Evolutionary conservation across 139 green algal species (phyloP).

Genomic region (Tetraselmis striata): DNA sequence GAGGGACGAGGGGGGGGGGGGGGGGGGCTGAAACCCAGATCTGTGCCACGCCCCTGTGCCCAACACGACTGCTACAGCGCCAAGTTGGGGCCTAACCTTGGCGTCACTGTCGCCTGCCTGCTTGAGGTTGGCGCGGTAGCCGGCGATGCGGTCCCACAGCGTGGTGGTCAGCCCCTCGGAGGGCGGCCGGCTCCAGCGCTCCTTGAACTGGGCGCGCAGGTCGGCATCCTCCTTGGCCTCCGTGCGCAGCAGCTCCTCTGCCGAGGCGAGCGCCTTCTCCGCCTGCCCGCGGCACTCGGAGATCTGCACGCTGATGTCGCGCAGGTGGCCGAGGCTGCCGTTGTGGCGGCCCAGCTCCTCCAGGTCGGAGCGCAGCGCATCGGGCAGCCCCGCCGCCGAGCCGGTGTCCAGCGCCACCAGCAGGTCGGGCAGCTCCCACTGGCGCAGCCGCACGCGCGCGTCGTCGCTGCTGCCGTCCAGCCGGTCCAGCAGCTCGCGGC

Average conservation of each 20-base stretch:
- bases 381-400: conserved; percentile 49
- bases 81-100: no score
- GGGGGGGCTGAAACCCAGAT: no score
- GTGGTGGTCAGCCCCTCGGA: conserved; percentile 50
- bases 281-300: conserved; percentile 10
- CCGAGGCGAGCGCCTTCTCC: conserved; percentile 49
- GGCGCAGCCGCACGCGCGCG: conserved; percentile 60
- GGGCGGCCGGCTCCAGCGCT: conserved; percentile 44
- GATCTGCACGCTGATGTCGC: conserved; percentile 36
- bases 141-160: conserved; percentile 60
- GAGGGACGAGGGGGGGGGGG: no score
- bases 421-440: conserved; percentile 59
- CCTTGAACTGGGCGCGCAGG: conserved; percentile 44
- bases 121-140: conserved; percentile 53
- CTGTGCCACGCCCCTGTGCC: no score
- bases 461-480: conserved; percentile 74
- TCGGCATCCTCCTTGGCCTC: conserved; percentile 50
- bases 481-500: conserved; percentile 46
- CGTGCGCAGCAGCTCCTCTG: conserved; percentile 52
- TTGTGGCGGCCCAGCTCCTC: conserved; percentile 60
- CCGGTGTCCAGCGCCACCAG: conserved; percentile 51
- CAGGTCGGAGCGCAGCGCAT: conserved; percentile 66
- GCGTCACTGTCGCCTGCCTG: conserved; percentile 61
- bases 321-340: conserved; percentile 63
- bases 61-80: no score